Percentiles rank a stretch among this genome's conserved stretches.
Evolutionary conservation across 495 filamentous ascomycete genomes (phyloP).

Genomic region (Lichenothelia convexa): DNA sequence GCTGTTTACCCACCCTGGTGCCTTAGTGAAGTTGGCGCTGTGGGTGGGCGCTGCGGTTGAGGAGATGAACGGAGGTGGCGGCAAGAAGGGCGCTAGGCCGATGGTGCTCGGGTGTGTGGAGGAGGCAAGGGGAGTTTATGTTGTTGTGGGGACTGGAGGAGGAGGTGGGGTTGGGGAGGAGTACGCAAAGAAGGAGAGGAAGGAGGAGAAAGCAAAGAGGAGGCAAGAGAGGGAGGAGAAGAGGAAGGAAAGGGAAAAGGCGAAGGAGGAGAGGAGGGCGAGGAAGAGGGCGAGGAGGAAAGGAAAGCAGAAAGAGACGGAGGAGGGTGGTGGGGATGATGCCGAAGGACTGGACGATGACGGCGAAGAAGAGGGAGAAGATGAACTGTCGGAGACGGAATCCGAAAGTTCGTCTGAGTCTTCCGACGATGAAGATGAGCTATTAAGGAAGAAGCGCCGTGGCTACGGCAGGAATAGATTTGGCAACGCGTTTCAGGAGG

Average conservation of each 20-base stretch:
- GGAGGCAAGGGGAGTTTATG: conserved; percentile 71
- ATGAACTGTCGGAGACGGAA: conserved; percentile 25
- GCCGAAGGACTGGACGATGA: conserved; percentile 33
- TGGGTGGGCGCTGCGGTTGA: conserved; percentile 89
- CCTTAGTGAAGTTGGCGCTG: conserved; percentile 75
- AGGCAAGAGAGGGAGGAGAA: conserved; percentile 39
- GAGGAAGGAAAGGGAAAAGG: conserved; percentile 39
- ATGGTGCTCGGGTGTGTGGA: conserved; percentile 81
- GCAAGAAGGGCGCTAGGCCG: conserved; percentile 46
- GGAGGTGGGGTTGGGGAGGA: conserved; percentile 50
- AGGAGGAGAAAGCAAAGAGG: conserved; percentile 38
- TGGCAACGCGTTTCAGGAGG: conserved; percentile 88
- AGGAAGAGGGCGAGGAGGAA: conserved; percentile 35
- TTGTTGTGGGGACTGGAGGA: conserved; percentile 75
- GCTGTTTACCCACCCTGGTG: conserved; percentile 79
- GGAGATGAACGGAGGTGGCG: conserved; percentile 66
- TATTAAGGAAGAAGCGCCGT: conserved; percentile 32
- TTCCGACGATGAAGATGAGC: conserved; percentile 39
- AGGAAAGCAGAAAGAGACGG: conserved; percentile 28
- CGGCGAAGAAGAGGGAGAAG: conserved; percentile 38
- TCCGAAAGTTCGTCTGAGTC: conserved; percentile 23
- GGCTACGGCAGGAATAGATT: conserved; percentile 70
- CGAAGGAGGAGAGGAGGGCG: conserved; percentile 37
- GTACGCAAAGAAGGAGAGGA: conserved; percentile 41
- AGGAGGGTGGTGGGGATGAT: conserved; percentile 28